phyloP scores from a whole-genome alignment of 345 rosid species.

The Psidium guajava region DNA sequence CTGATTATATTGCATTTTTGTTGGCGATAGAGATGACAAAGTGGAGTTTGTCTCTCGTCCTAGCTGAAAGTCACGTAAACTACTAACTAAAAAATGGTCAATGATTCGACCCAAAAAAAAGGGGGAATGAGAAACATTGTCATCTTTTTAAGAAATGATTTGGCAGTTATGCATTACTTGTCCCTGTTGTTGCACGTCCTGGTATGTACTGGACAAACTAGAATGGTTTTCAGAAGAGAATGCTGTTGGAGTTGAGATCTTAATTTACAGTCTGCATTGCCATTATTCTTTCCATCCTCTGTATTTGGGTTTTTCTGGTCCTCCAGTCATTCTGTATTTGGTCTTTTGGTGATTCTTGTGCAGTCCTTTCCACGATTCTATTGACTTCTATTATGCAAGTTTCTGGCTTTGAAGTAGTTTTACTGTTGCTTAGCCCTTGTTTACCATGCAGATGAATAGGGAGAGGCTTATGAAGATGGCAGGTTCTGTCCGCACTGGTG shows the following conservation, averaged over 20 bases:
- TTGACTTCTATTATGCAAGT: neutral
- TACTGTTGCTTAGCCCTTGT: neutral
- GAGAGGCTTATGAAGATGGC: conserved; percentile 95
- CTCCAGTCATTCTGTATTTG: neutral
- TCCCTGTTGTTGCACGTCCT: neutral
- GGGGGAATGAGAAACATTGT: neutral
- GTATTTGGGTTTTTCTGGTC: neutral
- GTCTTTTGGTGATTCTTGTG: neutral
- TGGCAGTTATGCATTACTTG: neutral
- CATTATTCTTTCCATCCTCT: neutral
- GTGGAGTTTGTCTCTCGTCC: neutral
- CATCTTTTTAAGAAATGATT: neutral
- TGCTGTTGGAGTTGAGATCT: neutral
- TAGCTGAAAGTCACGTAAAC: neutral
- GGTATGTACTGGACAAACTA: neutral
- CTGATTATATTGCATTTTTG: neutral
- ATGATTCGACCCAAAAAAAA: neutral
- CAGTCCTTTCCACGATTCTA: neutral
- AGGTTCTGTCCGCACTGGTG: conserved; percentile 89
- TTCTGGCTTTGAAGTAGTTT: neutral
- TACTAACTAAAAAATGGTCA: neutral
- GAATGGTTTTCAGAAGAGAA: neutral
- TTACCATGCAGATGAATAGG: conserved; percentile 51
- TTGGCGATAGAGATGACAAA: neutral
- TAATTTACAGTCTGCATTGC: neutral